These are phyloP conservation scores for Populus tremula DNA, from an alignment of 345 rosid species.

Conservation along the genomic window DNA sequence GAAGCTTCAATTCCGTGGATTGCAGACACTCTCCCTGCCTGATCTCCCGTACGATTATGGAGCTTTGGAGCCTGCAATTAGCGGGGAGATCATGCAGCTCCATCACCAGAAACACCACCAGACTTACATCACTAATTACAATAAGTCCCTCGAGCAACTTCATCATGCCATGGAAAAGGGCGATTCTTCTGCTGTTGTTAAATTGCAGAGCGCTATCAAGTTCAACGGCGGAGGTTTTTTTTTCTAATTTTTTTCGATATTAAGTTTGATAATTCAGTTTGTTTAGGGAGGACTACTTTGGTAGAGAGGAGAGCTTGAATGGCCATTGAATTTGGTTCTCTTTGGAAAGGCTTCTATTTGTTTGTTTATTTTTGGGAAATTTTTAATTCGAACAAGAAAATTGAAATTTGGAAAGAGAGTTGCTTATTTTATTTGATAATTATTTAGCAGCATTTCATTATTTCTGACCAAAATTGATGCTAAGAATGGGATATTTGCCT, in stretches of 20 bases:
- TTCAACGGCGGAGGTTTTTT: constrained; percentile 90
- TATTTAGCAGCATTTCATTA: not conserved
- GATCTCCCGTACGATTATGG: constrained; percentile 87
- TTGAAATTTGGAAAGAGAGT: not conserved
- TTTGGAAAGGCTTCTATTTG: no score
- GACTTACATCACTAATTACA: constrained; percentile 82
- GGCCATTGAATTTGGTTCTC: not conserved
- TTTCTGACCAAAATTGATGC: not conserved
- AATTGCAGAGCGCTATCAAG: constrained; percentile 85
- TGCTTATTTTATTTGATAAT: not conserved
- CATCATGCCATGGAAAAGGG: constrained; percentile 62
- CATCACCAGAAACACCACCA: constrained; percentile 99
- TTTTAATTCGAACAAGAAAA: no score
- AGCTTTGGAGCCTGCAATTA: constrained; percentile 86
- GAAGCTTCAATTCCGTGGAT: constrained; percentile 25
- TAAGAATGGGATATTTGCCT: not conserved
- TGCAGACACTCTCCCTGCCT: constrained; percentile 75
- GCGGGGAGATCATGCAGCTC: constrained; percentile 91
- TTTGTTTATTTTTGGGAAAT: no score
- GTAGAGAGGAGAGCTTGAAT: not conserved
- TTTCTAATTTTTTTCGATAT: not conserved
- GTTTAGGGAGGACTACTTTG: not conserved
- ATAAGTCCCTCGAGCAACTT: constrained; percentile 81
- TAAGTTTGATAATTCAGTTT: not conserved
- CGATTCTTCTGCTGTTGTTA: constrained; percentile 58